These are phyloP conservation scores for Bretziella fagacearum DNA, from an alignment of 2,329 filamentous ascomycete genomes.

Conservation along the genomic window DNA sequence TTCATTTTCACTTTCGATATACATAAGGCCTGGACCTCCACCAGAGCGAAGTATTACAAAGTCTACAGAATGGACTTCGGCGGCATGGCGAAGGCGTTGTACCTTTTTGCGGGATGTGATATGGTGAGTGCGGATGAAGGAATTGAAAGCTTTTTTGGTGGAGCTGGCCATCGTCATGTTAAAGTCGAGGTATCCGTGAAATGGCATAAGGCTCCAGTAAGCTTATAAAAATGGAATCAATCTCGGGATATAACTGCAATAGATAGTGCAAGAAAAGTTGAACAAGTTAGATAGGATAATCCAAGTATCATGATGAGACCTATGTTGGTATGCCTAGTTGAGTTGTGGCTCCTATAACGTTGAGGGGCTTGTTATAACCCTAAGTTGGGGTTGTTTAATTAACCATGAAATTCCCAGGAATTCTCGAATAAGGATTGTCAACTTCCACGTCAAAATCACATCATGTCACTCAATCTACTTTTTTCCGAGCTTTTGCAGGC, in stretches of 20 bases:
- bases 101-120: slow-evolving; percentile 66
- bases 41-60: slow-evolving; percentile 47
- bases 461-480: neutral
- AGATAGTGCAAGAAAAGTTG: no score
- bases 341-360: no score
- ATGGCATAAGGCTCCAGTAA: no score
- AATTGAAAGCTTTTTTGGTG: slow-evolving; percentile 21
- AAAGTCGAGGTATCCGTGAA: no score
- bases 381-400: no score
- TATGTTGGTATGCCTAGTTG: no score
- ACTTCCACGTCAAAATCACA: neutral
- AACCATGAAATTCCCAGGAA: neutral
- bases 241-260: no score
- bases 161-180: neutral
- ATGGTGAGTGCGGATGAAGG: slow-evolving; percentile 62
- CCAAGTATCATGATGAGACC: no score
- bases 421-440: no score
- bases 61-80: slow-evolving; percentile 41
- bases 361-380: no score
- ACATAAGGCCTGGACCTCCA: slow-evolving; percentile 60
- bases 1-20: slow-evolving; percentile 45
- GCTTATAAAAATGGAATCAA: no score
- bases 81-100: slow-evolving; percentile 41
- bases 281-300: no score
- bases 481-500: neutral